These are phyloP conservation scores for Myxozyma lipomycoides DNA, from an alignment of 805 yeast species.

Conservation along the genomic window DNA sequence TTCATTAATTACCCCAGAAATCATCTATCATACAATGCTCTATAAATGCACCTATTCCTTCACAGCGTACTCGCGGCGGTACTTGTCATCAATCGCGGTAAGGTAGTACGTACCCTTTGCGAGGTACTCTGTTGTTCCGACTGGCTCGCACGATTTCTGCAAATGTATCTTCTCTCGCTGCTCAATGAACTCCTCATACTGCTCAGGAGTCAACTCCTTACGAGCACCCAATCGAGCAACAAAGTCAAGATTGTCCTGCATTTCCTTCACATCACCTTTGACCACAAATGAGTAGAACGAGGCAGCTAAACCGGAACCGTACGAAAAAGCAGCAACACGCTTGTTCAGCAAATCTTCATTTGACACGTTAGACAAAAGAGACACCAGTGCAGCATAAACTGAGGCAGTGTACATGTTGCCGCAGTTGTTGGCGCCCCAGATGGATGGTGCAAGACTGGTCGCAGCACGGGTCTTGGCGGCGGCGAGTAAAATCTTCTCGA, in stretches of 20 bases:
- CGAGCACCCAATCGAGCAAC: conserved; percentile 65
- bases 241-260: conserved; percentile 62
- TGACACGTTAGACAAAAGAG: conserved; percentile 72
- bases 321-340: conserved; percentile 89
- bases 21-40: too few species aligned
- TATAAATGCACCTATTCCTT: too few species aligned
- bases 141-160: conserved; percentile 72
- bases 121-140: conserved; percentile 70
- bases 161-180: conserved; percentile 88
- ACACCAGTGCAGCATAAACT: conserved; percentile 79
- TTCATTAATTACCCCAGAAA: too few species aligned
- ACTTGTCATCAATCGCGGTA: conserved; percentile 78
- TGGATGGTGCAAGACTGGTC: conserved; percentile 71
- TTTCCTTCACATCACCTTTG: conserved; percentile 70
- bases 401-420: conserved; percentile 99
- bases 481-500: conserved; percentile 82
- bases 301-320: conserved; percentile 97
- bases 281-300: conserved; percentile 77
- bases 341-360: conserved; percentile 70
- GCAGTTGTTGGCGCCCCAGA: conserved; percentile 87
- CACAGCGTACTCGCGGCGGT: conserved; percentile 73
- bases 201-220: conserved; percentile 62
- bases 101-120: conserved; percentile 79
- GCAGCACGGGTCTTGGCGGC: conserved; percentile 65
- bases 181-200: conserved; percentile 74